Percentiles rank a stretch among this genome's conserved stretches.
phyloP scores from a whole-genome alignment of 2,329 filamentous ascomycete genomes.

The Gyromitra esculenta region DNA sequence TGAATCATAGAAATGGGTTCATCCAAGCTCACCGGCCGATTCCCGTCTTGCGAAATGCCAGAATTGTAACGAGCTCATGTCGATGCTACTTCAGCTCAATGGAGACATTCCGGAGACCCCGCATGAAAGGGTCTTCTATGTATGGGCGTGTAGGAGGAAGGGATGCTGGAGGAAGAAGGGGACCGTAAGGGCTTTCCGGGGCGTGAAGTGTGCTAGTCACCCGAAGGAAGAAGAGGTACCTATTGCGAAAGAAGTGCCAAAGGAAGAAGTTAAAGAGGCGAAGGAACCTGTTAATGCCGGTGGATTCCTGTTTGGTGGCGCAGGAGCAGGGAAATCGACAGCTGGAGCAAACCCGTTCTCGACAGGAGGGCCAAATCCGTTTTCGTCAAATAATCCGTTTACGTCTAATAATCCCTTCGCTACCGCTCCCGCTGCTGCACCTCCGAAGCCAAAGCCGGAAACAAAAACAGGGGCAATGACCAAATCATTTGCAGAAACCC shows the following conservation, averaged over 20 bases:
- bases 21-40: slow-evolving; percentile 74
- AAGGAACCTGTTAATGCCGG: slow-evolving; percentile 54
- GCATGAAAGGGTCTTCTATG: slow-evolving; percentile 83
- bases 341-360: slow-evolving; percentile 71
- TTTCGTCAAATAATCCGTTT: slow-evolving; percentile 23
- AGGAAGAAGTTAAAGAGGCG: slow-evolving; percentile 14
- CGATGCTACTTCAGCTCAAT: slow-evolving; percentile 87
- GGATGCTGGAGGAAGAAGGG: slow-evolving; percentile 83
- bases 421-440: slow-evolving; percentile 58
- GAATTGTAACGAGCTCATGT: slow-evolving; percentile 84
- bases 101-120: slow-evolving; percentile 85
- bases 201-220: slow-evolving; percentile 59
- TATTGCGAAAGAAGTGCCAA: slow-evolving; percentile 49
- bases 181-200: slow-evolving; percentile 72
- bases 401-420: slow-evolving; percentile 31
- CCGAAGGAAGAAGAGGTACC: slow-evolving; percentile 58
- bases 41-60: slow-evolving; percentile 84
- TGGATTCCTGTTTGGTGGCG: slow-evolving; percentile 58
- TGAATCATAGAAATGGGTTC: slow-evolving; percentile 78
- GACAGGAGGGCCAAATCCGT: slow-evolving; percentile 58
- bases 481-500: slow-evolving; percentile 75
- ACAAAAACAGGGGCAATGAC: slow-evolving; percentile 69
- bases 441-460: slow-evolving; percentile 60
- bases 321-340: slow-evolving; percentile 57
- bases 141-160: slow-evolving; percentile 82